Evolutionary conservation across 2,329 filamentous ascomycete genomes (phyloP), one percentile per base, ranked within the genome.

Genomic region (Paecilomyces niveus): DNA sequence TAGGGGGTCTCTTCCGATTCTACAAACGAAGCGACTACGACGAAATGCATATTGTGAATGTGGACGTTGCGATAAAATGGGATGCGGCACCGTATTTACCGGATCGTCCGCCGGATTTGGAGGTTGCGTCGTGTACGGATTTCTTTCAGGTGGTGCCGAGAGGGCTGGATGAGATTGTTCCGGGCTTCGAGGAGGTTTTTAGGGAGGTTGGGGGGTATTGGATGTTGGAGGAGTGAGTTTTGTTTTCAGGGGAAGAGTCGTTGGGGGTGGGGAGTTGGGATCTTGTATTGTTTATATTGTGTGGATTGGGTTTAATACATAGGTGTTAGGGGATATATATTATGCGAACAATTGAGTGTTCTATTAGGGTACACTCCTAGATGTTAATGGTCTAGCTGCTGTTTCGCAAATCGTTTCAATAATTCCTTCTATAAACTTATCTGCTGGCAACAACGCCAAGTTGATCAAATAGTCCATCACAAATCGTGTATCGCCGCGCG

Each of bases 81-180:
- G 35, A 39, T 5, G 35, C 13, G 3, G 35, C 35, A 3, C 35
- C 35, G 13, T 39, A 39, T 39, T 39, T 39, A 15, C 35, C 35
- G n/a, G 53, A 65, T 59, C 6, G 56, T 62, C 59, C 60, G 7
- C 51, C 61, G 2, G 60, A 59, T 18, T 33, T 62, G 52, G 56
- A 45, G n/a, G 56, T 58, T 18, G 61, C 61, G n/a, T 61, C 57
- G 26, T 69, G 67, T 57, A 66, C 64, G 54, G 63, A 65, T 49
- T 54, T 69, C 50, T 54, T 59, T 18, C 63, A 65, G 10, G 59
- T 68, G 1, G 59, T 63, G 31, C 54, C 64, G 13, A 59, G 57
- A 45, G 62, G 63, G 1, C 56, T 69, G 39, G 65, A 64, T 29
- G 66, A 69, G 35, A 59, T 68, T 29, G 55, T 65, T 0, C 63